Conservation (phyloP, 805 yeast genomes). For the Saturnispora hagleri region DNA sequence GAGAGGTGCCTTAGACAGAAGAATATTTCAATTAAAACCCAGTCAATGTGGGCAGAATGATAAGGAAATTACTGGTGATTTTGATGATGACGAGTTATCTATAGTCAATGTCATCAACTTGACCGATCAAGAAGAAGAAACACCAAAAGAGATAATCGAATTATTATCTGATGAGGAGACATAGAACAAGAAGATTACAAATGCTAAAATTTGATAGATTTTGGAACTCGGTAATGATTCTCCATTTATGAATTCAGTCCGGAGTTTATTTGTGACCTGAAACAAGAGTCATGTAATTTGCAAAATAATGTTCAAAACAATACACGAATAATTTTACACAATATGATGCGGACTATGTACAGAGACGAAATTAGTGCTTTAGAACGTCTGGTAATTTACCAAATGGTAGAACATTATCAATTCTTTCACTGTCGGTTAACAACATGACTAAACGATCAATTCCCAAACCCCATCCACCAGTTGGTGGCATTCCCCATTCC, state of each 20-base stretch:
- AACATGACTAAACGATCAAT: constrained; percentile 83
- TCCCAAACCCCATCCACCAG: constrained; percentile 98
- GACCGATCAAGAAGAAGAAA: constrained; percentile 10
- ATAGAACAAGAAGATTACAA: not conserved
- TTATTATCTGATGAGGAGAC: not conserved
- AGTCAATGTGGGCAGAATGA: constrained; percentile 28
- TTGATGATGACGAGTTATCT: constrained; percentile 38
- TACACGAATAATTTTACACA: not conserved
- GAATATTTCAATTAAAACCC: constrained; percentile 44
- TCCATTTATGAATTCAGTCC: too few species aligned
- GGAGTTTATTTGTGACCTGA: too few species aligned
- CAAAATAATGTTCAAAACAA: not conserved
- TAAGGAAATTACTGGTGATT: constrained; percentile 24
- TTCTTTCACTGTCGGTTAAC: constrained; percentile 51
- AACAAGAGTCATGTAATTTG: too few species aligned
- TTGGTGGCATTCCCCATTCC: constrained; percentile 95
- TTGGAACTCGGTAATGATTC: not conserved
- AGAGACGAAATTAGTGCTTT: constrained; percentile 34
- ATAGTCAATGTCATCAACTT: constrained; percentile 24
- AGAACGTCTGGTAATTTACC: constrained; percentile 66
- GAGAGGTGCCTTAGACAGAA: constrained; percentile 53
- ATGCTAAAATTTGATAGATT: too few species aligned
- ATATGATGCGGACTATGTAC: not conserved
- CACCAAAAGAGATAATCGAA: not conserved
- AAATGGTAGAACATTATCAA: constrained; percentile 67